These are phyloP conservation scores for Starmera amethionina DNA, from an alignment of 805 yeast species.

Conservation along the genomic window DNA sequence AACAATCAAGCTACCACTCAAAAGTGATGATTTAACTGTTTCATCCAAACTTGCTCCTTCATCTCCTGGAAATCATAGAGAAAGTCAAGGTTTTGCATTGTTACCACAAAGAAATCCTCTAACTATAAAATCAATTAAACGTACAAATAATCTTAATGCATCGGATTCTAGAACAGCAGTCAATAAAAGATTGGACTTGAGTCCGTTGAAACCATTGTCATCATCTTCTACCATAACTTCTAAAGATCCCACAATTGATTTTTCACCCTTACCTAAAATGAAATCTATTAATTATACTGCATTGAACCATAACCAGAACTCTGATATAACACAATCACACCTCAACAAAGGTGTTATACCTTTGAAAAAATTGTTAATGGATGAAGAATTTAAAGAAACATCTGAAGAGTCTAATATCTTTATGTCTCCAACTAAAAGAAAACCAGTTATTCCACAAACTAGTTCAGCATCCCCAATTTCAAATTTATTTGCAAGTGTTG, in stretches of 20 bases:
- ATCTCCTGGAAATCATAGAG: slow-evolving; percentile 11
- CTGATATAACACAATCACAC: too few relatives aligned
- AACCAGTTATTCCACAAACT: slow-evolving; percentile 1
- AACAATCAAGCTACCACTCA: slow-evolving; percentile 11
- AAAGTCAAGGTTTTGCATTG: slow-evolving; percentile 21
- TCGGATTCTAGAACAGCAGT: slow-evolving; percentile 1
- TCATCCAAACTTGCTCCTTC: slow-evolving; percentile 4
- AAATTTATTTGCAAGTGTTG: slow-evolving; percentile 15
- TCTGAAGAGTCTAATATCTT: too few relatives aligned
- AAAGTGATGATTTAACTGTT: slow-evolving; percentile 6
- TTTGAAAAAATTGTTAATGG: too few relatives aligned
- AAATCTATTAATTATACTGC: too few relatives aligned
- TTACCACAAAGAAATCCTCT: slow-evolving; percentile 21
- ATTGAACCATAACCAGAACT: too few relatives aligned
- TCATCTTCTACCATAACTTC: too few relatives aligned
- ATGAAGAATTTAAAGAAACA: too few relatives aligned
- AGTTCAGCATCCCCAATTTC: slow-evolving; percentile 15
- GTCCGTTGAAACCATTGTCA: slow-evolving; percentile 2
- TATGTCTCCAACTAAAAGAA: too few relatives aligned
- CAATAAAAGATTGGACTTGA: background rate
- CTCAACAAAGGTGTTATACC: too few relatives aligned
- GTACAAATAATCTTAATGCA: background rate
- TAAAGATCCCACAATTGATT: too few relatives aligned
- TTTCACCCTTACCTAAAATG: too few relatives aligned
- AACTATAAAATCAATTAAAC: slow-evolving; percentile 11